Base-by-base conservation (phyloP, 2,329 filamentous ascomycete genomes). In the Trichocomaceae sp. region DNA sequence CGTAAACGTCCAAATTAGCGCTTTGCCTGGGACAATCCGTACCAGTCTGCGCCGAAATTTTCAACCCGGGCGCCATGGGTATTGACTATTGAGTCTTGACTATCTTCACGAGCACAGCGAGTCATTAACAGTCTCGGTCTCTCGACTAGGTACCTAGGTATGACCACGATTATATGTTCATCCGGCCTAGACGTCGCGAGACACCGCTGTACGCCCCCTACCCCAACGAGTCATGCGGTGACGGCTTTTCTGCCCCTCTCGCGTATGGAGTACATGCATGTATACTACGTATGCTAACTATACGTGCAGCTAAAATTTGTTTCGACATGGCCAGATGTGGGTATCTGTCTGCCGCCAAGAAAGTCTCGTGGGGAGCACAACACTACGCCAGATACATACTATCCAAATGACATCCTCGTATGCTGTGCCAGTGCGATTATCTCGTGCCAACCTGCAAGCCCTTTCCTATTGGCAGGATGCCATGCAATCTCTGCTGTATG, bases 401-500 rank as follows among this genome's bases (percentile, higher is more conserved):
- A 15, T 45, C 33, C 31, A 15, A 42, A 42, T 42, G 26, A 45
- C 50, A 41, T 47, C 42, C 50, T 8, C 31, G 41, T 15, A 12
- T 29, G 20, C 45, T 33, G 42, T 47, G 13, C 31, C 33, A 29
- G 15, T 31, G 23, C 46, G 39, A n/a, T 31, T 39, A 47, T 47
- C 51, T 53, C 44, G 42, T 53, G 31, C 44, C 51, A 53, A 26
- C 39, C 49, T 20, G 51, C 35, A 41, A 22, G 42, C 22, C 44
- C 17, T 29, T 22, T 47, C 8, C 51, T 17, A 53, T 53, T 53
- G 51, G 51, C 39, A 42, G 17, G 19, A 3, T 15, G 9, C n/a
- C 39, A 17, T 42, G 39, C 39, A 42, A 13, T 12, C 39, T 5
- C 50, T 7, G 44, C 50, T 37, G 29, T 42, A 42, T 47, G 50